Base-by-base conservation (phyloP, 768 basidiomycete genomes). In the Agaricus subrufescens region DNA sequence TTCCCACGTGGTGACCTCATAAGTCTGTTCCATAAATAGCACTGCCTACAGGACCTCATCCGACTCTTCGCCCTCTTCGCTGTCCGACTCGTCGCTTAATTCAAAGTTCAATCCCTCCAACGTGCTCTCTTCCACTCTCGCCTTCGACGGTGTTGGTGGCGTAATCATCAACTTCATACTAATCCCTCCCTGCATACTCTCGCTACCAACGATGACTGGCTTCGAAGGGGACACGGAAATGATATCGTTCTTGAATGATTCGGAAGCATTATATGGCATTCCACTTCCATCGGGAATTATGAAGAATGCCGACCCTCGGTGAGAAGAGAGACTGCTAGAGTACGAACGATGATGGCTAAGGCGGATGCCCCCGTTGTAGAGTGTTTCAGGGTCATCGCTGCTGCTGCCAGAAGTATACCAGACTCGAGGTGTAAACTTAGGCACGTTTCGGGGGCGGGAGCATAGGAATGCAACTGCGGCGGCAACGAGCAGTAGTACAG, bases 61-160 rank as follows among this genome's bases (percentile, higher is more conserved):
- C 10, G 39, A 26, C 14, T 50, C 48, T 19, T 34, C 48, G 39
- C 38, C 55, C 31, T 50, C 55, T 44, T 45, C 49, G 37, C 34
- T 34, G 34, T 34, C 34, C 34, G 25, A 55, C 26, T 52, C 48
- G 43, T 37, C 23, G 30, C 47, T 25, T 54, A 52, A 52, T 10
- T 37, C 34, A 31, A 45, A 50, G 14, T 34, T 19, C 34, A 19
- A 19, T 10, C 14, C 19, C 34, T 37, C 34, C 12, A 50, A 37
- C 14, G 31, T 23, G 26, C 30, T 12, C 9, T 37, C n/a, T 25
- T 43, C n/a, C 34, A 31, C 27, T 56, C 59, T 34, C 31, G 50
- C 54, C 51, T 59, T 43, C 50, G 49, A 50, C 49, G 62, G 62
- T 46, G 62, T 63, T 12, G 62, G 62, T 12, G 62, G 62, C 8